phyloP scores from a whole-genome alignment of 140 eudicot genomes.

The Cichorium intybus region DNA sequence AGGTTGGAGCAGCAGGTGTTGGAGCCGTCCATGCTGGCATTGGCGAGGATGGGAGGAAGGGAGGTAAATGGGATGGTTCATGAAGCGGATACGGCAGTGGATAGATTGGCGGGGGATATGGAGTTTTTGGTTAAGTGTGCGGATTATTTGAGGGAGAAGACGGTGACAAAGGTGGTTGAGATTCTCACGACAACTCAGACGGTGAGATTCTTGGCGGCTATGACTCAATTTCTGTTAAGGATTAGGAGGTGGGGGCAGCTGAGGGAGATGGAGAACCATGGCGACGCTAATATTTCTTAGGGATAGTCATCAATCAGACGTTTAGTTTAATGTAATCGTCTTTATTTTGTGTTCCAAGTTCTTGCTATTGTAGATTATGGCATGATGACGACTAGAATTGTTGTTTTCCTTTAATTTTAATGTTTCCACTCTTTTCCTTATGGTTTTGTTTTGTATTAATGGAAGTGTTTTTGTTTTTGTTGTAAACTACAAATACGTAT shows the following conservation, averaged over 20 bases:
- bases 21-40: conserved; percentile 21
- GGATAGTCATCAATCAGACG: background rate
- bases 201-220: conserved; percentile 39
- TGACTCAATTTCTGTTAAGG: conserved; percentile 28
- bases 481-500: conserved; percentile 10
- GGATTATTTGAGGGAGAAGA: conserved; percentile 38
- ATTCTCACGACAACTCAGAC: conserved; percentile 30
- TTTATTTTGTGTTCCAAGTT: background rate
- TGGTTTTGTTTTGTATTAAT: conserved; percentile 6
- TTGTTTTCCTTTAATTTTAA: background rate
- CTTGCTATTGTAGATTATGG: no score
- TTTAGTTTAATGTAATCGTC: no score
- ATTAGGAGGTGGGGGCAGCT: conserved; percentile 32
- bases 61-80: conserved; percentile 27
- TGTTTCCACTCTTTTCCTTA: background rate
- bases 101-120: conserved; percentile 26
- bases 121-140: conserved; percentile 38
- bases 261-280: conserved; percentile 8
- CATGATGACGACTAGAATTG: background rate
- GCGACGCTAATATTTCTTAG: background rate
- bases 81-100: conserved; percentile 17
- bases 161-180: conserved; percentile 32
- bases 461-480: background rate
- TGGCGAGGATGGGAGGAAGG: conserved; percentile 25
- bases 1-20: conserved; percentile 29